Percentiles rank a stretch among this genome's conserved stretches.
Evolutionary conservation across 2,329 filamentous ascomycete species (phyloP).

Genomic region (Pseudopyricularia cyperi): DNA sequence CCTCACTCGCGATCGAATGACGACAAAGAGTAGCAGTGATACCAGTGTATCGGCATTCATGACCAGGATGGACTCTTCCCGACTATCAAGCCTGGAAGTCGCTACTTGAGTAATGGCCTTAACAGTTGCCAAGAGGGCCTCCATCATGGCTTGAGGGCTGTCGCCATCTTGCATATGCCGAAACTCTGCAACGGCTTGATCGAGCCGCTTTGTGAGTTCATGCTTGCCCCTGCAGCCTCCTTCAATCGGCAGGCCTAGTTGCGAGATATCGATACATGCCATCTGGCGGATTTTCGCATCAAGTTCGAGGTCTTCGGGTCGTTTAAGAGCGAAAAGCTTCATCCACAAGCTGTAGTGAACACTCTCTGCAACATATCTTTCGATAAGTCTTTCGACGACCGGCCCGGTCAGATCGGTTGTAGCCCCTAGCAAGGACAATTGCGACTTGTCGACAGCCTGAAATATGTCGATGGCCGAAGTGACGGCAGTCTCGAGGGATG

Average conservation of each 20-base stretch:
- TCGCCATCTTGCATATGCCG: constrained; percentile 66
- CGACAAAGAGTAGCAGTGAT: constrained; percentile 77
- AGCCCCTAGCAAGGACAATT: constrained; percentile 78
- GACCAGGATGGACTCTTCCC: constrained; percentile 44
- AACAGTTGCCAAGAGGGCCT: constrained; percentile 64
- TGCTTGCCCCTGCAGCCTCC: constrained; percentile 68
- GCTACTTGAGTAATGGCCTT: constrained; percentile 67
- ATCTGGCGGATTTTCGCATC: constrained; percentile 87
- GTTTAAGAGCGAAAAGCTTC: constrained; percentile 62
- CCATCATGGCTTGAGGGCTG: constrained; percentile 82
- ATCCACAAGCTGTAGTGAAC: constrained; percentile 85
- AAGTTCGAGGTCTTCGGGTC: constrained; percentile 72
- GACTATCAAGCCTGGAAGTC: constrained; percentile 23
- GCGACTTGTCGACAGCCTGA: constrained; percentile 89
- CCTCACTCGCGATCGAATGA: constrained; percentile 79
- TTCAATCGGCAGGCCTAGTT: constrained; percentile 79
- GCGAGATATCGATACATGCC: constrained; percentile 85
- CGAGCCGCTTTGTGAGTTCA: constrained; percentile 64
- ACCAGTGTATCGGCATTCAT: constrained; percentile 84
- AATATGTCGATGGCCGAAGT: constrained; percentile 92
- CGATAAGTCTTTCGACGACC: constrained; percentile 83
- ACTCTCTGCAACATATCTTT: constrained; percentile 87
- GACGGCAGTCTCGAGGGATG: constrained; percentile 80
- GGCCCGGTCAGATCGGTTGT: constrained; percentile 90
- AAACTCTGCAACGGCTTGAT: constrained; percentile 75